Conservation (phyloP, 495 filamentous ascomycete species). For the Daldinia caldariorum region DNA sequence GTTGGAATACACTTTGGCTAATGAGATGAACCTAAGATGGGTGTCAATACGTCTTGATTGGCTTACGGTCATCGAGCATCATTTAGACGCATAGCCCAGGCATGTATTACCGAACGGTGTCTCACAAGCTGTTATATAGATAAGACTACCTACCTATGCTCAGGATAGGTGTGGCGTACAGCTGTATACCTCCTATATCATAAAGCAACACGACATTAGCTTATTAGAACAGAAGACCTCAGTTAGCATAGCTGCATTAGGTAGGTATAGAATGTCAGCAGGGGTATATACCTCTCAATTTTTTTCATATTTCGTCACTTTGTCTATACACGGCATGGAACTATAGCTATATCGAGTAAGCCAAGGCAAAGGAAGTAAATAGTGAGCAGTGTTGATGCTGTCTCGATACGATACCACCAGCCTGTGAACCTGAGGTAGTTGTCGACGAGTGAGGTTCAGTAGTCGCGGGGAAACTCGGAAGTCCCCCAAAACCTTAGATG, state of each 20-base stretch:
- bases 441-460: slow-evolving; percentile 26
- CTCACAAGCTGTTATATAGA: slow-evolving; percentile 23
- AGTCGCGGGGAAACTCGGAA: slow-evolving; percentile 17
- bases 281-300: background rate
- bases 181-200: background rate
- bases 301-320: background rate
- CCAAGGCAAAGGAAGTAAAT: background rate
- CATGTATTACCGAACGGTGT: slow-evolving; percentile 5
- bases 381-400: background rate
- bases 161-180: background rate
- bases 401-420: slow-evolving; percentile 3
- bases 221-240: slow-evolving; percentile 18
- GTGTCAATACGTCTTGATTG: background rate
- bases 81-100: background rate
- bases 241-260: background rate
- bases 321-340: background rate
- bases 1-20: slow-evolving; percentile 3
- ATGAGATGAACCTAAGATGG: slow-evolving; percentile 14
- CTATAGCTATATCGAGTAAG: background rate
- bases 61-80: slow-evolving; percentile 3
- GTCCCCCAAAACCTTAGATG: slow-evolving; percentile 10
- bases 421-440: slow-evolving; percentile 14
- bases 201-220: background rate
- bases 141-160: slow-evolving; percentile 15
- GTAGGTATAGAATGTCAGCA: background rate